Evolutionary conservation across 192 early-diverging fungal genomes (phyloP).

Genomic region (Backusella tuberculispora): DNA sequence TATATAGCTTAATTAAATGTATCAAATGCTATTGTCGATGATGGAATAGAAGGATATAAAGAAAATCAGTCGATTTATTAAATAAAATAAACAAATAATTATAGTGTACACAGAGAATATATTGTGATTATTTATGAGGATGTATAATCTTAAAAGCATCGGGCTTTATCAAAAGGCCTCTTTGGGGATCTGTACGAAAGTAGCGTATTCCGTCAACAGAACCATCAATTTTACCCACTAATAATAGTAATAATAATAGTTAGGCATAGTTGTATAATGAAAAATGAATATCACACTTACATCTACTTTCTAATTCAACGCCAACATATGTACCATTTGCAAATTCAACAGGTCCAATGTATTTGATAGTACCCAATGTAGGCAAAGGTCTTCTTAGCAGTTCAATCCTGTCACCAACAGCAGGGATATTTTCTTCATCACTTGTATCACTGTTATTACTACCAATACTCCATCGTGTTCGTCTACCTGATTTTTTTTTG

Average conservation of each 20-base stretch:
- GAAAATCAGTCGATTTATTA: too few relatives aligned
- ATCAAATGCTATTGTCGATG: too few relatives aligned
- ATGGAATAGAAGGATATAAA: too few relatives aligned
- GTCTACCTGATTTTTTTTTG: too few relatives aligned
- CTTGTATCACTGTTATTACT: not conserved
- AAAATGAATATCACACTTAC: conserved; percentile 23
- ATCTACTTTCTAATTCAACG: conserved; percentile 37
- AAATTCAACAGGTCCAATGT: conserved; percentile 33
- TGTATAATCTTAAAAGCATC: conserved; percentile 24
- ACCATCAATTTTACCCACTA: conserved; percentile 36
- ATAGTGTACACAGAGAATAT: too few relatives aligned
- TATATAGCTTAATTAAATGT: too few relatives aligned
- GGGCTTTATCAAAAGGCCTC: conserved; percentile 29
- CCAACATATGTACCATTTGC: conserved; percentile 32
- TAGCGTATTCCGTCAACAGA: conserved; percentile 31
- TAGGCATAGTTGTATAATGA: not conserved
- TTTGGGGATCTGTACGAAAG: conserved; percentile 30
- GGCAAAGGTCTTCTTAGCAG: conserved; percentile 33
- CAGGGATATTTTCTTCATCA: not conserved
- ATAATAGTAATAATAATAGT: too few relatives aligned
- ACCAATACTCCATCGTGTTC: too few relatives aligned
- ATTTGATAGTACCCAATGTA: conserved; percentile 31
- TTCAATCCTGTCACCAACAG: conserved; percentile 23
- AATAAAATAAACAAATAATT: too few relatives aligned
- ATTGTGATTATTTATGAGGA: too few relatives aligned